Base-by-base conservation (phyloP, 164 flowering plant genomes). In the Umbilicus rupestris region DNA sequence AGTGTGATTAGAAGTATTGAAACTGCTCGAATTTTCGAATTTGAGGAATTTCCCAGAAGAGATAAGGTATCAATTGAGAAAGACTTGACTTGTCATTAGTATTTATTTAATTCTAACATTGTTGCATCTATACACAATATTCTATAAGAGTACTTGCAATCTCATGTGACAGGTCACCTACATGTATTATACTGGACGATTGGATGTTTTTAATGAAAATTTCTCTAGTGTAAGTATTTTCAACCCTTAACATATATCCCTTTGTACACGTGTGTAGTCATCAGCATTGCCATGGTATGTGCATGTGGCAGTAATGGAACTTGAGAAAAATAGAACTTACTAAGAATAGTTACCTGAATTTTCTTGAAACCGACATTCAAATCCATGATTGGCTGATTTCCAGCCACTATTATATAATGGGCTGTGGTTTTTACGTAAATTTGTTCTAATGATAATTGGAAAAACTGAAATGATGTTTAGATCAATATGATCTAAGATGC, bases 141-240 rank as follows among this genome's bases (percentile, higher is more conserved):
- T 26, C 15, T 11, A 28, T 55, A 26, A 55, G 1, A 39, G 20
- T 17, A 20, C 28, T n/a, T 31, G 17, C 64, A 19, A 19, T 39
- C 65, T 33, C 45, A 22, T 67, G 7, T 77, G 62, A 31, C 85
- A 89, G 93, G 97, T 95, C 39, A 92, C 99, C 7, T 95, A 92
- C 87, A 95, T 92, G 97, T 95, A 95, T 71, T 95, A 95, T 73
- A 95, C 99, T 22, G 99, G 99, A n/a, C 96, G 97, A 42, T 77
- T 95, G 79, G 99, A 92, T 80, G 97, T 95, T 37, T 88, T 77
- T 71, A 89, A 95, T 79, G 97, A 92, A 78, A 94, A 94, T 68
- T 94, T 95, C 75, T 80, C 84, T 59, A 84, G 85, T 78, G 99
- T 90, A 77, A 87, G 97, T 80, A 50, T 31, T 67, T 60, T 31